Conservation (phyloP, 306 rosid genomes). For the Dicorynia guianensis region DNA sequence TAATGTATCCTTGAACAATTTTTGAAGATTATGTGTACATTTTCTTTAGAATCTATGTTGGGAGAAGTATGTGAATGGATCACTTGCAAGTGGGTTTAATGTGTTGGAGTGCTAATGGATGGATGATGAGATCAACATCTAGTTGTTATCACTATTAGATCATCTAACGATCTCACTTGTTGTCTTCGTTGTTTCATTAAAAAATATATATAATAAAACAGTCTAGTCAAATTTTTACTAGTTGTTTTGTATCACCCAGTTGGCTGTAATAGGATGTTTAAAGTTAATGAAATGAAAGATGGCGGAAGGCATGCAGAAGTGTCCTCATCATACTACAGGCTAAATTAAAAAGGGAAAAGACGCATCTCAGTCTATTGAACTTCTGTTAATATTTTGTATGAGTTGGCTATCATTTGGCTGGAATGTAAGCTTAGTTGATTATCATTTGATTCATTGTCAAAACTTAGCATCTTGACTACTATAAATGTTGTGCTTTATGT, state of each 20-base stretch:
- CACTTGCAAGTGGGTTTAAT: neutral
- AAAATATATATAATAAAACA: neutral
- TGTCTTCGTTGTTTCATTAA: neutral
- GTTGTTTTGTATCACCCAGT: neutral
- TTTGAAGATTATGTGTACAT: neutral
- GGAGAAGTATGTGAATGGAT: neutral
- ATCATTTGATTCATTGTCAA: slow-evolving; percentile 19
- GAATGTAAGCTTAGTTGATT: slow-evolving; percentile 16
- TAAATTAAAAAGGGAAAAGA: neutral
- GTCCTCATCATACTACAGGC: neutral
- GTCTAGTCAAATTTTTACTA: neutral
- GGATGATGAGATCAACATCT: neutral
- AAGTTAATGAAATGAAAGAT: neutral
- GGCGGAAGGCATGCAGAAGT: neutral
- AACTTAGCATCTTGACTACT: neutral
- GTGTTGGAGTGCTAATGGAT: neutral
- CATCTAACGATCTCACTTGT: neutral
- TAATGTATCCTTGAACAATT: no score
- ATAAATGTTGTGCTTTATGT: neutral
- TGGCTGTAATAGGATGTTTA: neutral
- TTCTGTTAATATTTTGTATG: slow-evolving; percentile 2
- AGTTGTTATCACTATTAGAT: neutral
- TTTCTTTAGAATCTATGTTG: neutral
- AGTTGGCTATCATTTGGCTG: slow-evolving; percentile 6
- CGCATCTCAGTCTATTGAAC: neutral